phyloP scores from a whole-genome alignment of 345 rosid species.

The Gossypium stocksii region DNA sequence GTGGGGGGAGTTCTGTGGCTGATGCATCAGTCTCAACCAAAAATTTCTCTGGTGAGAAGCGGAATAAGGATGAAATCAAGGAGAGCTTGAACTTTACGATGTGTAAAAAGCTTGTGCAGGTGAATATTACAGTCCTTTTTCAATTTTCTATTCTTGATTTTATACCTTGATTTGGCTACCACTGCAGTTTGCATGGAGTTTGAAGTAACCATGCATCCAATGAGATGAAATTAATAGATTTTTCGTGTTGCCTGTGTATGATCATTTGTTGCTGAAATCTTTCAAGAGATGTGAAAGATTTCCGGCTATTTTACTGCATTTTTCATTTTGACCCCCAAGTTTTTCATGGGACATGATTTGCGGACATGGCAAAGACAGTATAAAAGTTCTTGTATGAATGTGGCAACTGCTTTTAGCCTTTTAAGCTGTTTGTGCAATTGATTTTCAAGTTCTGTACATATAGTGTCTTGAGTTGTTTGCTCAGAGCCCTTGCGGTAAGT shows the following conservation, averaged over 20 bases:
- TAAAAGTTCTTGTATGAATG: neutral
- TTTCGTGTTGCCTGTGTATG: neutral
- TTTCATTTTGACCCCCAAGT: neutral
- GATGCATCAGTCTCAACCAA: constrained; percentile 36
- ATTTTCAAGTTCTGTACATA: neutral
- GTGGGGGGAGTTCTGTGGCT: constrained; percentile 34
- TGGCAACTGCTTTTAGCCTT: neutral
- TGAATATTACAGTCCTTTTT: constrained; percentile 25
- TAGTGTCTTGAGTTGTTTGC: neutral
- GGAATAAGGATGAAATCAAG: constrained; percentile 43
- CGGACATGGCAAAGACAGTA: neutral
- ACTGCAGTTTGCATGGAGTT: neutral
- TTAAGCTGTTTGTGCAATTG: neutral
- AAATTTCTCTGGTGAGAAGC: constrained; percentile 33
- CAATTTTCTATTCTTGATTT: neutral
- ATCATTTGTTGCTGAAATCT: neutral
- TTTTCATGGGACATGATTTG: neutral
- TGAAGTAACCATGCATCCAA: neutral
- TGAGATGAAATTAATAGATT: constrained; percentile 4
- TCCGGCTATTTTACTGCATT: neutral
- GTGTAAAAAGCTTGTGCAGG: constrained; percentile 95
- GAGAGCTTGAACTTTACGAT: constrained; percentile 72
- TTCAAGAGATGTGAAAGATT: neutral
- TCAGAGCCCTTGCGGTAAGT: no score
- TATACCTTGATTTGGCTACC: neutral